Conservation (phyloP, 2,329 filamentous ascomycete species). For the Coleophoma cylindrospora region DNA sequence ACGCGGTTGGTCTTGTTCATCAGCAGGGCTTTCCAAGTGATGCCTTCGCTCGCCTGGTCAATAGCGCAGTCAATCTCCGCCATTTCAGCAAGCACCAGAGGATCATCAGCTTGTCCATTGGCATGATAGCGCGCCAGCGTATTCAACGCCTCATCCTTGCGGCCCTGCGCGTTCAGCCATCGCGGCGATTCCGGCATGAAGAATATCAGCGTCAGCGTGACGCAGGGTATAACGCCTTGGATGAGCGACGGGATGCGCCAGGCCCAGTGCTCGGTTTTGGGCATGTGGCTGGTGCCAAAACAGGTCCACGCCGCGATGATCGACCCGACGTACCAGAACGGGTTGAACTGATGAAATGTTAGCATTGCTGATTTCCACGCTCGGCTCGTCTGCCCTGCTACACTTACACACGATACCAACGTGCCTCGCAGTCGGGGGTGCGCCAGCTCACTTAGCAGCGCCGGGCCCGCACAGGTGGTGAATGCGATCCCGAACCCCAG, state of each 20-base stretch:
- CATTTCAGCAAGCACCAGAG: constrained; percentile 1
- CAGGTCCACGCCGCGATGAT: constrained; percentile 36
- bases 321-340: constrained; percentile 41
- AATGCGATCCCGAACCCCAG: neutral
- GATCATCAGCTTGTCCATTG: constrained; percentile 25
- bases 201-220: neutral
- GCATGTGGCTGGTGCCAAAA: constrained; percentile 36
- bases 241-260: constrained; percentile 35
- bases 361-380: neutral
- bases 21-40: constrained; percentile 11
- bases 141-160: constrained; percentile 19
- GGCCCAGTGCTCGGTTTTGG: constrained; percentile 25
- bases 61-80: neutral
- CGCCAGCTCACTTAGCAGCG: constrained; percentile 1
- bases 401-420: neutral
- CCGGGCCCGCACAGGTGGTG: neutral
- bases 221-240: neutral
- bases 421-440: constrained; percentile 1
- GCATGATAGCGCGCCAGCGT: constrained; percentile 52
- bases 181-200: constrained; percentile 2
- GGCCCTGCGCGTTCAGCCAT: neutral
- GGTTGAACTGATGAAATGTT: constrained; percentile 46
- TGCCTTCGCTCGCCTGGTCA: constrained; percentile 3
- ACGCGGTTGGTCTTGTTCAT: neutral
- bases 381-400: no score